Conservation (phyloP, 2,329 filamentous ascomycete species). For the Colletotrichum sp. region DNA sequence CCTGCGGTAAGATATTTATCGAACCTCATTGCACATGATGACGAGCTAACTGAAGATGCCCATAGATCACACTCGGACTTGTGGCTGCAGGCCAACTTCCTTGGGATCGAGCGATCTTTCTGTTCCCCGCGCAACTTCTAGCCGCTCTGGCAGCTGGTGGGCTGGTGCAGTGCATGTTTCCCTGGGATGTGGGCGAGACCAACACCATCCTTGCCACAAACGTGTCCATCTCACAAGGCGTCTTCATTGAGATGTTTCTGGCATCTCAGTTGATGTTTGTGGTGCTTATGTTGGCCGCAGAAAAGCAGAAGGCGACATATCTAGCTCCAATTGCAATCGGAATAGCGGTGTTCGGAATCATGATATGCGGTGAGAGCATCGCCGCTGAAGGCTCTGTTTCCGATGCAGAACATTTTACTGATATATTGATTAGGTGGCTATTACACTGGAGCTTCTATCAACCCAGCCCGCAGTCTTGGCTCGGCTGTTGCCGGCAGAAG, state of each 20-base stretch:
- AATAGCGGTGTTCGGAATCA: conserved; percentile 63
- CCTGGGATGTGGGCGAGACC: conserved; percentile 55
- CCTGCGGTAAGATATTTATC: conserved; percentile 27
- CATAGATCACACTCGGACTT: conserved; percentile 59
- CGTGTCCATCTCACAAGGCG: conserved; percentile 52
- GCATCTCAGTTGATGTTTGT: conserved; percentile 68
- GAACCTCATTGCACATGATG: accelerated
- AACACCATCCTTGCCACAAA: conserved; percentile 25
- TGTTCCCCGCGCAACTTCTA: conserved; percentile 62
- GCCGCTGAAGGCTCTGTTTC: conserved; percentile 24
- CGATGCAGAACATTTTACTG: not conserved
- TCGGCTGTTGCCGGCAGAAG: conserved; percentile 45
- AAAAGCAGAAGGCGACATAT: conserved; percentile 76
- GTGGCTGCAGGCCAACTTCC: conserved; percentile 62
- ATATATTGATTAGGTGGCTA: conserved; percentile 37
- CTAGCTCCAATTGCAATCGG: conserved; percentile 76
- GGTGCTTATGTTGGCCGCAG: conserved; percentile 72
- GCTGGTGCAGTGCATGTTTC: conserved; percentile 61
- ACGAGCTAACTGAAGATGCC: not conserved
- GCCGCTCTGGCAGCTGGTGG: conserved; percentile 64
- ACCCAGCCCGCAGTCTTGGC: conserved; percentile 56
- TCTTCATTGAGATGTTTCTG: conserved; percentile 72
- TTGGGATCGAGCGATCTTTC: conserved; percentile 53
- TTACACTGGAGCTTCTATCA: conserved; percentile 54
- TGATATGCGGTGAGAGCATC: conserved; percentile 39